Percentiles rank a stretch among this genome's conserved stretches.
Conservation (phyloP, 352 stramenopile genomes). For the Phytophthora fragariae region DNA sequence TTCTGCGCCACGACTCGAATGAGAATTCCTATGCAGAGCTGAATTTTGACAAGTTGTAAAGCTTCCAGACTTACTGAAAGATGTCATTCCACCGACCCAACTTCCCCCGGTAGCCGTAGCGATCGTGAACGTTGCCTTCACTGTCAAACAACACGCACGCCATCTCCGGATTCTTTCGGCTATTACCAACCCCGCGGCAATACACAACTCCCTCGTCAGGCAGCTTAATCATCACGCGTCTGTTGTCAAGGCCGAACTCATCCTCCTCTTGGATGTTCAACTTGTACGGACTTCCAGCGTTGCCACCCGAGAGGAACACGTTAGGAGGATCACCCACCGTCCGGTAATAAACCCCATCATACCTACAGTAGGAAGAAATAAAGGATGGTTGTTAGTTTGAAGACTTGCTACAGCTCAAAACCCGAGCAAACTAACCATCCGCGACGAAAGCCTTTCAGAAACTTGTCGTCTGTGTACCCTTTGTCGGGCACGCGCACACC, state of each 20-base stretch:
- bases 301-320: constrained; percentile 15
- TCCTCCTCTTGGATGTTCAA: constrained; percentile 25
- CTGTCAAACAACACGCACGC: constrained; percentile 26
- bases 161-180: constrained; percentile 19
- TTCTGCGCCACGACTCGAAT: too few relatives aligned
- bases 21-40: too few relatives aligned
- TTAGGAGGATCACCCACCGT: constrained; percentile 11
- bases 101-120: constrained; percentile 19
- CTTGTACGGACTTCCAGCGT: constrained; percentile 5
- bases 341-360: constrained; percentile 9
- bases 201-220: constrained; percentile 23
- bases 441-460: constrained; percentile 28
- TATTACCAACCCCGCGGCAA: constrained; percentile 16
- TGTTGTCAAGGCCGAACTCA: constrained; percentile 25
- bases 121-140: constrained; percentile 8
- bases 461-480: constrained; percentile 21
- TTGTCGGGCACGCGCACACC: constrained; percentile 10
- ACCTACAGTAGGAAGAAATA: not conserved
- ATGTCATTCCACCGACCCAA: constrained; percentile 26
- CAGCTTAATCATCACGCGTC: constrained; percentile 24
- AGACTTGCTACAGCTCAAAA: not conserved
- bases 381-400: not conserved
- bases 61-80: constrained; percentile 13
- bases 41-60: not conserved
- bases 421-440: constrained; percentile 16